phyloP scores from a whole-genome alignment of 495 filamentous ascomycete genomes.

The Xylaria acuta region DNA sequence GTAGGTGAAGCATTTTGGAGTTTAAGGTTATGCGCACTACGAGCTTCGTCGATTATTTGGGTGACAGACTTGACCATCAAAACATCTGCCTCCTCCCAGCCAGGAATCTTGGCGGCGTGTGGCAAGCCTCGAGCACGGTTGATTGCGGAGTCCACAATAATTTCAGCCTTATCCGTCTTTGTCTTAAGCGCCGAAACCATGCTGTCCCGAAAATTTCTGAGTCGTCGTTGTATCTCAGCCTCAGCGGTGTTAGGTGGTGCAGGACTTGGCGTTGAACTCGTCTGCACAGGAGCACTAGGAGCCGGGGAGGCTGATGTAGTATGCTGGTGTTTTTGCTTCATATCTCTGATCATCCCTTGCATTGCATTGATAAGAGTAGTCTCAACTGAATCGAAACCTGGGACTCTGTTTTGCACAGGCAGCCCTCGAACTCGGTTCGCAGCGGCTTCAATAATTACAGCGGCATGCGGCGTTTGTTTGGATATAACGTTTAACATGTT shows the following conservation, averaged over 20 bases:
- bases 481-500: constrained; percentile 38
- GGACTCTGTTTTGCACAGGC: constrained; percentile 34
- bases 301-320: constrained; percentile 33
- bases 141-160: constrained; percentile 40
- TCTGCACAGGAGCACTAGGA: constrained; percentile 19
- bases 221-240: constrained; percentile 41
- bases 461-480: constrained; percentile 36
- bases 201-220: constrained; percentile 35
- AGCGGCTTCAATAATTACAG: constrained; percentile 37
- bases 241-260: constrained; percentile 33
- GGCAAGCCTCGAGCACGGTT: constrained; percentile 40
- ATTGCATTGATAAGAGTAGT: constrained; percentile 38
- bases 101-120: constrained; percentile 34
- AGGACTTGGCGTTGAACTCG: constrained; percentile 33
- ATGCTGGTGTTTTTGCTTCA: constrained; percentile 33
- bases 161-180: constrained; percentile 41
- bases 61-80: constrained; percentile 42
- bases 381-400: constrained; percentile 37
- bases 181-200: constrained; percentile 40
- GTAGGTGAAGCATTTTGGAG: constrained; percentile 25
- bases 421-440: constrained; percentile 38
- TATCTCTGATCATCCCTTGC: constrained; percentile 39
- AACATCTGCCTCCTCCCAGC: constrained; percentile 43
- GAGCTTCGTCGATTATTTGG: constrained; percentile 41
- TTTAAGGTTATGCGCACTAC: constrained; percentile 32